Evolutionary conservation across 1,284 basidiomycete genomes (phyloP).

Genomic region (Athelia sp.): DNA sequence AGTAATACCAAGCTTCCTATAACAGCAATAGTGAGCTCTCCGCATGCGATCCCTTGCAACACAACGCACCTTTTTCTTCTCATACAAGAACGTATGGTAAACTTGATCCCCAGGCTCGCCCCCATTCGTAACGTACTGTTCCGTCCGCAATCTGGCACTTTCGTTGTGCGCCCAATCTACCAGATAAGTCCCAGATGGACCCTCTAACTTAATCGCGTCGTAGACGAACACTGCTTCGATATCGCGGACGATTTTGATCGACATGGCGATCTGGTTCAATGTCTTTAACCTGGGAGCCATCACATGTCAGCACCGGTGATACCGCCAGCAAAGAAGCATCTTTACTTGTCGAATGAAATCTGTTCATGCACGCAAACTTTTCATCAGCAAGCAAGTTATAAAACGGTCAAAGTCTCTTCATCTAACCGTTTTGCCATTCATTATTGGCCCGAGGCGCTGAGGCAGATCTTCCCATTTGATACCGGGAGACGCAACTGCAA

Average conservation of each 20-base stretch:
- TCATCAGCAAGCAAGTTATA: too few species aligned
- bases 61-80: neutral
- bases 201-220: neutral
- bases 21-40: neutral
- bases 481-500: neutral
- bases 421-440: neutral
- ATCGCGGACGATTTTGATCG: neutral
- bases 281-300: neutral
- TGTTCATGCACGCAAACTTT: too few species aligned
- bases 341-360: too few species aligned
- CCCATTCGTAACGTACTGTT: neutral
- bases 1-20: neutral
- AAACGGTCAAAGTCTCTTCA: neutral
- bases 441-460: neutral
- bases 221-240: neutral
- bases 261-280: neutral
- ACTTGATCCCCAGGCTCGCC: neutral
- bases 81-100: slow-evolving; percentile 1
- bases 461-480: neutral
- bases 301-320: neutral
- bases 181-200: neutral
- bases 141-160: neutral
- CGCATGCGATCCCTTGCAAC: neutral
- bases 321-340: too few species aligned
- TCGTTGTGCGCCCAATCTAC: neutral